Base-by-base conservation (phyloP, 768 basidiomycete species). In the Roridomyces roridus region DNA sequence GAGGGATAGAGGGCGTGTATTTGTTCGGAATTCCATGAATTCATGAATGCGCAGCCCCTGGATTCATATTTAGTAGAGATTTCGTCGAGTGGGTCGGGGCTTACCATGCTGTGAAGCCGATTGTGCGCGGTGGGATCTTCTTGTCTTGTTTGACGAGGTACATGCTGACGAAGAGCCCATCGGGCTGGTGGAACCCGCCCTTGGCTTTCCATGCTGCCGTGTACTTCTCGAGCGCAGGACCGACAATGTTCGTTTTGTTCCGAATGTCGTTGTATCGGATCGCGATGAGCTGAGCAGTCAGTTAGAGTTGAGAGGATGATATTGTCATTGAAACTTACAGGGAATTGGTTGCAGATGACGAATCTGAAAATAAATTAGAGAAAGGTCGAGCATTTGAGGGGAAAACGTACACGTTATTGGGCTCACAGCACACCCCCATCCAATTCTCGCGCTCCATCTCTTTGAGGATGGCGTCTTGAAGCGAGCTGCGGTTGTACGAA, bases 381-480 rank as follows among this genome's bases (percentile, higher is more conserved):
- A n/a, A n/a, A n/a, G n/a, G n/a, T n/a, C n/a, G n/a, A n/a, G n/a
- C n/a, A n/a, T n/a, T n/a, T n/a, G n/a, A n/a, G n/a, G n/a, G n/a
- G n/a, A n/a, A n/a, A 34, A 59, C 52, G 20, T 11, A 54, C 58
- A 59, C 46, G 21, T 18, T n/a, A 40, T 59, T 59, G 11, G 58
- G 58, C 28, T 59, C 58, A 37, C 58, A 59, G 31, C 58, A 59
- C 8, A 59, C 58, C 5, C 58, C 58, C 14, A 59, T 50, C 52
- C 52, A 59, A 20, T 59, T 59, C 26, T 47, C 52, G 42, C 43
- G 42, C 23, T 59, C 58, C 58, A 59, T 59, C 44, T 59, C 52
- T 24, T 40, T 54, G 35, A 59, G 34, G 25, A 59, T 50, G 10
- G 52, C 48, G 5, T 50, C 47, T 24, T 59, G 52, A 17, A 59